These are phyloP conservation scores for Hysterium pulicare DNA, from an alignment of 2,329 filamentous ascomycete genomes.

Conservation along the genomic window DNA sequence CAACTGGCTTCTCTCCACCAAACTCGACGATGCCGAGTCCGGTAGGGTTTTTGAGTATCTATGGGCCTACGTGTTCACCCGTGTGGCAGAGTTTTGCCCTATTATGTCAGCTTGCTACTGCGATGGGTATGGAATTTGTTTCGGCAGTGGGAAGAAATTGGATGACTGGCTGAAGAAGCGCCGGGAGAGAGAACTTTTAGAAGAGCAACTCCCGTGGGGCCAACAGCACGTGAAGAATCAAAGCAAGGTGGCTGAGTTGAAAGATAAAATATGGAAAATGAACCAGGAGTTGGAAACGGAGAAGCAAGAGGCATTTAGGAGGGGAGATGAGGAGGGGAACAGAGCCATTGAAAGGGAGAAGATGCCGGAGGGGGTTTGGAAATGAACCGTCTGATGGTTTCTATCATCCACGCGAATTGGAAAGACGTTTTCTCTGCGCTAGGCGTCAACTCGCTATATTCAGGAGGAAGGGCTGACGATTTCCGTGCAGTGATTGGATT, in stretches of 20 bases:
- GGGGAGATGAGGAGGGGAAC: slow-evolving; percentile 29
- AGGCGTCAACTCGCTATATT: too few species aligned
- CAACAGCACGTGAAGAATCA: slow-evolving; percentile 39
- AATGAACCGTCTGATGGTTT: too few species aligned
- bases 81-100: slow-evolving; percentile 37
- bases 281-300: slow-evolving; percentile 26
- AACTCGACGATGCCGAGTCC: slow-evolving; percentile 36
- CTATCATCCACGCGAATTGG: too few species aligned
- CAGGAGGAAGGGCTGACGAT: too few species aligned
- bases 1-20: slow-evolving; percentile 48
- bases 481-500: too few species aligned
- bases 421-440: too few species aligned
- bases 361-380: too few species aligned
- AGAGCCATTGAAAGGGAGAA: slow-evolving; percentile 32
- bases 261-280: slow-evolving; percentile 16
- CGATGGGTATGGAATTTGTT: slow-evolving; percentile 63
- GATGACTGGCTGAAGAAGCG: slow-evolving; percentile 49
- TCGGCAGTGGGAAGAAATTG: slow-evolving; percentile 50
- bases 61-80: slow-evolving; percentile 41
- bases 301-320: slow-evolving; percentile 29
- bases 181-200: slow-evolving; percentile 39
- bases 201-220: slow-evolving; percentile 36
- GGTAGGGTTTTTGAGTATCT: slow-evolving; percentile 40
- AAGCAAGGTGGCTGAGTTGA: slow-evolving; percentile 19
- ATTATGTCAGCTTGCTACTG: slow-evolving; percentile 53